These are phyloP conservation scores for Mrakiaceae sp. DNA, from an alignment of 1,284 basidiomycete species.

Conservation along the genomic window DNA sequence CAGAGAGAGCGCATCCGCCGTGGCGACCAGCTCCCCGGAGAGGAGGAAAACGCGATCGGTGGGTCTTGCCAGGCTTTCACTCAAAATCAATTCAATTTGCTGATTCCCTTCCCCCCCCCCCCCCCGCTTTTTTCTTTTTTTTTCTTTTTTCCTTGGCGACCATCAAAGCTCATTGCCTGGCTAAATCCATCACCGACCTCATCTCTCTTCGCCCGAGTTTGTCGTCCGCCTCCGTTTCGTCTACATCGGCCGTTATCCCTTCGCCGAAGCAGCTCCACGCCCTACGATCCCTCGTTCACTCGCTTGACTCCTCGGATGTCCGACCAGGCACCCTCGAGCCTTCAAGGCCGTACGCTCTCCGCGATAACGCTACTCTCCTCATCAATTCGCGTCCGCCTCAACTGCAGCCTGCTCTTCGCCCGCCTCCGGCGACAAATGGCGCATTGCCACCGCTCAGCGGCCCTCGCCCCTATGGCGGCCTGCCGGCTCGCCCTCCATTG, in stretches of 20 bases:
- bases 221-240: not conserved
- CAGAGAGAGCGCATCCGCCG: not conserved
- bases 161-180: not conserved
- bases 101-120: not conserved
- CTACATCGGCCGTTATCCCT: not conserved
- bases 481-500: no score
- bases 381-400: not conserved
- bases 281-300: no score
- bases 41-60: not conserved
- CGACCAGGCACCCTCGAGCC: slow-evolving; percentile 1
- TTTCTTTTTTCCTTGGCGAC: no score
- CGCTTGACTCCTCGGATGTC: not conserved
- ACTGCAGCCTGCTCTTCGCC: not conserved
- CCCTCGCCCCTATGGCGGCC: no score
- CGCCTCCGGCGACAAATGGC: no score
- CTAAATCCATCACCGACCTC: not conserved
- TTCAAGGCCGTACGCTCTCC: not conserved
- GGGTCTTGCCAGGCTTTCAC: not conserved
- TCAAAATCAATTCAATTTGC: not conserved
- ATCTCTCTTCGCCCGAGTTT: not conserved
- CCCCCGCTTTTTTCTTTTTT: not conserved
- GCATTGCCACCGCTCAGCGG: no score
- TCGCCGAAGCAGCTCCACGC: no score
- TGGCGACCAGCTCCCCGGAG: not conserved
- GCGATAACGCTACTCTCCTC: not conserved